Base-by-base conservation (phyloP, 371 early-diverging fungal species). In the Mortierella polycephala region DNA sequence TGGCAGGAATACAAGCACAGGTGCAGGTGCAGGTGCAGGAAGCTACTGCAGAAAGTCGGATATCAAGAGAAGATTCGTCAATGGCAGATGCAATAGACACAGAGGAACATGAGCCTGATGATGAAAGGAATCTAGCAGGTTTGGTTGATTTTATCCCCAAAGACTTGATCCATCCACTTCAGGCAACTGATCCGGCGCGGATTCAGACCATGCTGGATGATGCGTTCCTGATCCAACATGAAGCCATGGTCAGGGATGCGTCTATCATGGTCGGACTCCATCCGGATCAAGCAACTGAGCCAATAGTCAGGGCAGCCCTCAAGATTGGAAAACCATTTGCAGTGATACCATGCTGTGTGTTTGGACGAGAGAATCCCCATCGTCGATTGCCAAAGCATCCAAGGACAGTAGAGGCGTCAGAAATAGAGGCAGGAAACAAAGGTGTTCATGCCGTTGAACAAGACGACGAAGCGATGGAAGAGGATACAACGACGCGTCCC, bases 291-390 rank as follows among this genome's bases (percentile, higher is more conserved):
- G 89, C 89, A 0, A 89, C 89, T 1, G 86, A 87, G 12, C 85
- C 86, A 0, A 88, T 89, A 67, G 87, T 89, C 7, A 84, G 86
- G 39, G 69, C 74, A 6, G 88, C 89, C 0, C 61, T 89, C 14
- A 71, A 76, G 20, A 51, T 72, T 7, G 69, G 72, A 4, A 89
- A 86, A 45, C 76, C 89, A 0, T 89, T 89, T 74, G 88, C 88
- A 2, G 82, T 89, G 5, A 83, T 89, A 5, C 89, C 89, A 1
- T 89, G 89, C 50, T 89, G 89, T 69, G 88, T 89, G 0, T 89
- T 89, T 74, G 83, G 84, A 30, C 82, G 85, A 20, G 85, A 87
- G 18, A 84, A 85, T 51, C 76, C 82, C 7, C 75, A 83, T 37
- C 75, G 88, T 44, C 73, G 71, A 12, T 61, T 88, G 8, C 73